Evolutionary conservation across 805 yeast species (phyloP), one percentile per base, ranked within the genome.

Genomic region (Pichia paraexigua): DNA sequence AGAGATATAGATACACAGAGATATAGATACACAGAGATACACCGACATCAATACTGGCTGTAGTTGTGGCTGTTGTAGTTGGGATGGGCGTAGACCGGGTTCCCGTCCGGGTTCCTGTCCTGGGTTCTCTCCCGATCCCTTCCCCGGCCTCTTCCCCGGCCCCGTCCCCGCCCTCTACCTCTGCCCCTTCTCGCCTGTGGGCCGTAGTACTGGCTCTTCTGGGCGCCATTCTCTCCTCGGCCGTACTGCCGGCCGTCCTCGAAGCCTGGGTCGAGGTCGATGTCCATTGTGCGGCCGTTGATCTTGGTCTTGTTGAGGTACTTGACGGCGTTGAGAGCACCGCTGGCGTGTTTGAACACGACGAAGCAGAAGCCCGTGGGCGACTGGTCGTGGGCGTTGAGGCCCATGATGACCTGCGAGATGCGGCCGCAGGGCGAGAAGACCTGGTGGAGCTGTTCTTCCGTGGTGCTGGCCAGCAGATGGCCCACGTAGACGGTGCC

Each of bases 321-420:
- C 65, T 89, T 87, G 63, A 92, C 80, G 2, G 97, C 87, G 57
- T 85, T 81, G 49, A 90, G 71, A 2, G 97, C 89, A 47, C 87
- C 90, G 47, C 75, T 75, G 43, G 83, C 82, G 28, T 72, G 66
- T 49, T 76, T 77, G 65, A 83, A 94, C 45, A 89, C 85, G 41
- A 94, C 90, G 64, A 94, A 94, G 64, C 97, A 91, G 67, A 94
- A 92, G 18, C 99, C 98, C 64, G 98, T 91, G 2, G 99, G 99
- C 1, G 97, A 91, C 61, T 84, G 81, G 58, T 87, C 85, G 64
- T 84, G 83, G 57, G 97, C 77, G 66, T 94, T 97, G 39, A 94
- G 76, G 0, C 99, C 99, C 98, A 94, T 94, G 48, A 92, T 82
- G 42, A 91, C 87, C 61, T 85, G 76, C 57, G 80, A 80, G 41